Evolutionary conservation across 768 basidiomycete species (phyloP).

Genomic region (Lepiota brunneoincarnata): DNA sequence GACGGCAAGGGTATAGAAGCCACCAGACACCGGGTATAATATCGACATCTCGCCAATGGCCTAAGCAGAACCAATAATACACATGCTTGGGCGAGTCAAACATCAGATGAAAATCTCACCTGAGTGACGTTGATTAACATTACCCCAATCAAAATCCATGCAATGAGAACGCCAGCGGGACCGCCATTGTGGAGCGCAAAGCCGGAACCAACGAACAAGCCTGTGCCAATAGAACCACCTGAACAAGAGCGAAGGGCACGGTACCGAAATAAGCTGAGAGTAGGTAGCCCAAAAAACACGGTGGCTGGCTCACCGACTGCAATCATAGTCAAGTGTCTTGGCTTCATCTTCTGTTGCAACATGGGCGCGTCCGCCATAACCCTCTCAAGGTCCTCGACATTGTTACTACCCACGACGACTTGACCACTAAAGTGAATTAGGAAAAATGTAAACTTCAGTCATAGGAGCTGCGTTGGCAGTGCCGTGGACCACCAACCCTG

Average conservation of each 20-base stretch:
- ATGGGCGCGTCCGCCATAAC: slow-evolving; percentile 39
- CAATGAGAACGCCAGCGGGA: slow-evolving; percentile 41
- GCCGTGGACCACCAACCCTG: slow-evolving; percentile 30
- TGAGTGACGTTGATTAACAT: slow-evolving; percentile 50
- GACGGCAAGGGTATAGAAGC: slow-evolving; percentile 44
- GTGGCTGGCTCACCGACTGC: slow-evolving; percentile 38
- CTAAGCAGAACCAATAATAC: slow-evolving; percentile 18
- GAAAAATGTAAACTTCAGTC: neutral
- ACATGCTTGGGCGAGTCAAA: too few relatives aligned
- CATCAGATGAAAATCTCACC: slow-evolving; percentile 17
- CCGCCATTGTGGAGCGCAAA: slow-evolving; percentile 36
- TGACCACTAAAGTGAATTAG: slow-evolving; percentile 34
- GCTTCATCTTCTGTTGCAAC: slow-evolving; percentile 49
- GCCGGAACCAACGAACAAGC: slow-evolving; percentile 47
- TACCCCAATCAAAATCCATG: slow-evolving; percentile 42
- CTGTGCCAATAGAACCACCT: slow-evolving; percentile 50
- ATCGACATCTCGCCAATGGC: slow-evolving; percentile 51
- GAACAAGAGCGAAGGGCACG: neutral
- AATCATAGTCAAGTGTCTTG: slow-evolving; percentile 45
- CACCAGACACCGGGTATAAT: slow-evolving; percentile 46
- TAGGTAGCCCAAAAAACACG: neutral
- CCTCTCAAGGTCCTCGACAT: slow-evolving; percentile 33
- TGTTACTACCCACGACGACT: slow-evolving; percentile 30
- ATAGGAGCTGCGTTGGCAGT: neutral
- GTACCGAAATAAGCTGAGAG: too few relatives aligned